A percentile compares a stretch with the other conserved stretches of the same genome.
Evolutionary conservation across 345 rosid genomes (phyloP).

Genomic region (Chamaenerion angustifolium): DNA sequence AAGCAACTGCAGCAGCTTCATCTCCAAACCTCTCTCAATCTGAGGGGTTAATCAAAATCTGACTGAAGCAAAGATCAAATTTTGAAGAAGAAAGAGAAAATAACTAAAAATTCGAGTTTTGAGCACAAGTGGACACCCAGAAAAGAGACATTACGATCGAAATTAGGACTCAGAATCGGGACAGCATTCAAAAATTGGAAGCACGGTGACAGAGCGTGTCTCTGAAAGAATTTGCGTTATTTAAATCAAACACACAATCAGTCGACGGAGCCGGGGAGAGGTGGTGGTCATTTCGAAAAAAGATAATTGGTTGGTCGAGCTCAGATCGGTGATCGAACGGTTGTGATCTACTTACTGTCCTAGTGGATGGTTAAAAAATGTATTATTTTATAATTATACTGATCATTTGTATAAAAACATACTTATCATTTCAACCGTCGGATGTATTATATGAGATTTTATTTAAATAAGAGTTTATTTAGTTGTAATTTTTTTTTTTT

Average conservation of each 20-base stretch:
- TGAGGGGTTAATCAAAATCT: background rate
- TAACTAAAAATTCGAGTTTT: constrained; percentile 4
- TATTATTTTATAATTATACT: too few relatives aligned
- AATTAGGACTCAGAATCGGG: background rate
- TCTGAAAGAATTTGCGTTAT: too few relatives aligned
- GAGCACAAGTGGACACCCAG: too few relatives aligned
- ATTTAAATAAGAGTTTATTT: too few relatives aligned
- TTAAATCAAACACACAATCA: too few relatives aligned
- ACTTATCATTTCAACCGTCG: too few relatives aligned
- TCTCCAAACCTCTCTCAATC: constrained; percentile 16
- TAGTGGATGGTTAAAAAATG: too few relatives aligned
- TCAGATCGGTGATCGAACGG: constrained; percentile 15
- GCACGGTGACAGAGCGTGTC: constrained; percentile 29
- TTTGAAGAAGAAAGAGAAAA: background rate
- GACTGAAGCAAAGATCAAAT: background rate
- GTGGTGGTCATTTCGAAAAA: too few relatives aligned
- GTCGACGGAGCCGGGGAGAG: background rate
- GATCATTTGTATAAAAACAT: too few relatives aligned
- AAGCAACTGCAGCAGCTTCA: constrained; percentile 31
- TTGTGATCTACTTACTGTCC: constrained; percentile 14
- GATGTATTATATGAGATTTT: too few relatives aligned
- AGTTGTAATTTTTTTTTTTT: too few relatives aligned
- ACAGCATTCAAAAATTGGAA: constrained; percentile 2
- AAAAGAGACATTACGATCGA: background rate
- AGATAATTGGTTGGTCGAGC: too few relatives aligned